Percentiles rank a stretch among this genome's conserved stretches.
phyloP scores from a whole-genome alignment of 2,329 filamentous ascomycete species.

The Colletotrichum simmondsii region DNA sequence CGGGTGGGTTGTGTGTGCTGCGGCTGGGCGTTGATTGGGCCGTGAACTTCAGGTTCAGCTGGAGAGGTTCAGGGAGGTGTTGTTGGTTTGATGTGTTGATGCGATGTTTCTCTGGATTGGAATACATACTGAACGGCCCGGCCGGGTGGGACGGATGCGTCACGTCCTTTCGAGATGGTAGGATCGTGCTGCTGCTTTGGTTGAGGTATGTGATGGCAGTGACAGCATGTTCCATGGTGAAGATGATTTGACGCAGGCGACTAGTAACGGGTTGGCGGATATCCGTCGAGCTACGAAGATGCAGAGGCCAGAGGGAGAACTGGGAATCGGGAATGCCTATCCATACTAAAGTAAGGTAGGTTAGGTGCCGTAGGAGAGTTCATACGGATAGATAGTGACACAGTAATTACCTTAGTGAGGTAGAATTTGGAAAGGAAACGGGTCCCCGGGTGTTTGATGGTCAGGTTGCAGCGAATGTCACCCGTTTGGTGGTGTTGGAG shows the following conservation, averaged over 20 bases:
- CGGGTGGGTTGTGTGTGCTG: not conserved
- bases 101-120: not conserved
- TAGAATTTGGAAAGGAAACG: not conserved
- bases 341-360: too few species aligned
- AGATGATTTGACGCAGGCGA: not conserved
- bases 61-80: not conserved
- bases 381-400: too few species aligned
- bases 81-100: too few species aligned
- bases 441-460: not conserved
- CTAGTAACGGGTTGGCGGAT: not conserved
- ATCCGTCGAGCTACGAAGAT: not conserved
- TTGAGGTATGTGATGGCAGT: not conserved
- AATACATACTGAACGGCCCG: not conserved
- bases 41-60: not conserved
- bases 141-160: not conserved
- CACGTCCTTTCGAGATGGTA: not conserved
- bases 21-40: not conserved
- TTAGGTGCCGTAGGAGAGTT: too few species aligned
- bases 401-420: too few species aligned
- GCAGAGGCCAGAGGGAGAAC: not conserved
- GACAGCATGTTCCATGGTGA: not conserved
- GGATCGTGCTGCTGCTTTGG: not conserved
- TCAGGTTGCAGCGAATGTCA: not conserved
- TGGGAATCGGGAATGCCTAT: not conserved
- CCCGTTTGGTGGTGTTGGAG: not conserved